Evolutionary conservation across 2,329 filamentous ascomycete species (phyloP), one percentile per base, ranked within the genome.

Genomic region (Neofusicoccum ribis): DNA sequence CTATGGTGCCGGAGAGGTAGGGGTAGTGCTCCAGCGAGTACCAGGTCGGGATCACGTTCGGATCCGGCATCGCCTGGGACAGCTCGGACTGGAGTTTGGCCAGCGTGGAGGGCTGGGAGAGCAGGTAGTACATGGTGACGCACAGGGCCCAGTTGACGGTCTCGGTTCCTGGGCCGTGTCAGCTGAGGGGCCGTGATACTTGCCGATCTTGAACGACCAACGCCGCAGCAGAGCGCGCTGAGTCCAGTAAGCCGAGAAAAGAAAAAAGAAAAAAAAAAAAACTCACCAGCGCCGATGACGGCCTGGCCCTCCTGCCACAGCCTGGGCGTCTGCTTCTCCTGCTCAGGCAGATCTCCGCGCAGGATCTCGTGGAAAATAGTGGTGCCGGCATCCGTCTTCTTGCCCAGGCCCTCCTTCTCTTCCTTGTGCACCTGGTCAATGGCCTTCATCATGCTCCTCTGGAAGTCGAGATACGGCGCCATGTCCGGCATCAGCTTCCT

Each of bases 101-200:
- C 1, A 77, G 67, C 4, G 77, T 71, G 0, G 65, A 4, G 0
- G 77, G 75, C 20, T 77, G 71, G 12, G 69, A 65, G 27, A 79
- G 74, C 2, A 81, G 67, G 71, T 78, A 66, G 69, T 74, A 81
- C 7, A 74, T 71, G 7, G 74, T 69, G 5, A 78, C 66, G 2
- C 73, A 68, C 17, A 82, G 36, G 65, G 74, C 70, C 68, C 72
- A 73, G 11, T 72, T 72, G 0, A 73, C 76, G 0, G 79, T 82
- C 44, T 79, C 73, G 11, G 75, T 77, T 3, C 78, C 63, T 80
- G 4, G 77, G 79, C 1, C 69, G 11, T 74, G 69, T 1, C 27
- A 31, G 27, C 27, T 31, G 27, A 7, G 27, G 5, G 5, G 27
- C 27, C 27, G 6, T 31, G 27, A 5, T 7, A 7, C 5, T 31